phyloP scores from a whole-genome alignment of 306 rosid species.

The Vigna hirtella region DNA sequence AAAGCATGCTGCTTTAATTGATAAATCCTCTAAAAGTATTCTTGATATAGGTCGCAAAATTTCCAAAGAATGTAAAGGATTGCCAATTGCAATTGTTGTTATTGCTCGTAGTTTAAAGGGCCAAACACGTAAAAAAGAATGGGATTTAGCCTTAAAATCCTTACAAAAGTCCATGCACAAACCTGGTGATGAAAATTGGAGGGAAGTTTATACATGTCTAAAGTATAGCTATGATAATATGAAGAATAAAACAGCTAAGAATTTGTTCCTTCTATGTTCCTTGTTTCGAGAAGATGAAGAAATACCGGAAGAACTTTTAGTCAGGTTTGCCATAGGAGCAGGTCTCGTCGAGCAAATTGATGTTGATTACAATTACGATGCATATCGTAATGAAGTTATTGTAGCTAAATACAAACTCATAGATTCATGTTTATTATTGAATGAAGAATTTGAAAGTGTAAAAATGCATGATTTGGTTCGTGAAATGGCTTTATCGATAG shows the following conservation, averaged over 20 bases:
- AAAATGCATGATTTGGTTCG: conserved; percentile 20
- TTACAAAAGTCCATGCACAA: background rate
- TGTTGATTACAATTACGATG: background rate
- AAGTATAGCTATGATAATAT: background rate
- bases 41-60: background rate
- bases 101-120: background rate
- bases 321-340: background rate
- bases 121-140: background rate
- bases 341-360: background rate
- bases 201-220: background rate
- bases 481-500: conserved; percentile 2
- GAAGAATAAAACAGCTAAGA: background rate
- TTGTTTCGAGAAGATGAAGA: conserved; percentile 45
- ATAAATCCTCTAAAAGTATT: background rate
- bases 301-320: background rate
- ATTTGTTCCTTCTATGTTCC: conserved; percentile 29
- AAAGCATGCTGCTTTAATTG: background rate
- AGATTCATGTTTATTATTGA: background rate
- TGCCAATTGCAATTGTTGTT: background rate
- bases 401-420: background rate
- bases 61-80: background rate
- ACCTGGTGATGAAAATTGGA: background rate
- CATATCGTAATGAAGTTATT: background rate
- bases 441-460: background rate
- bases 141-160: background rate